phyloP scores from a whole-genome alignment of 345 rosid species.

The Physaria fendleri region DNA sequence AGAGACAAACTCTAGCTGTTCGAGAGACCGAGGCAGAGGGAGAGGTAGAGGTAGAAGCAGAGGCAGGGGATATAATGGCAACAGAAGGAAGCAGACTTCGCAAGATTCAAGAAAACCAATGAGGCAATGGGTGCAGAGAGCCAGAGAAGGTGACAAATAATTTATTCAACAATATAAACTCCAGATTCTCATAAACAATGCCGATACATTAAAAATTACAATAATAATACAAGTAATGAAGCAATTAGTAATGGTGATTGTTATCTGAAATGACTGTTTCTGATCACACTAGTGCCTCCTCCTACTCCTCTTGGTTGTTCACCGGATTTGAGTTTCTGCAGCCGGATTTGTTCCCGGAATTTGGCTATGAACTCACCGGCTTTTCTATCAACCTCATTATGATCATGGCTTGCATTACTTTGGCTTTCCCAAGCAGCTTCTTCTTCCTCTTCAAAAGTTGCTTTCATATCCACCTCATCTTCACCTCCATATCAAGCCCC shows the following conservation, averaged over 20 bases:
- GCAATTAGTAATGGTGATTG: slow-evolving; percentile 6
- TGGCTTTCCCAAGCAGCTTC: slow-evolving; percentile 25
- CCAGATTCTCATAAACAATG: slow-evolving; percentile 19
- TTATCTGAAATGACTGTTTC: slow-evolving; percentile 36
- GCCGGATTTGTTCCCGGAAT: slow-evolving; percentile 80
- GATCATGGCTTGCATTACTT: slow-evolving; percentile 36
- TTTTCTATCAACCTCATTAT: slow-evolving; percentile 75
- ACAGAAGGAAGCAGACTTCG: slow-evolving; percentile 17
- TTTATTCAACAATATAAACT: slow-evolving; percentile 9
- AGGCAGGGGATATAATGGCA: not conserved
- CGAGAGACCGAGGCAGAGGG: slow-evolving; percentile 20
- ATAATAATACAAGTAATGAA: slow-evolving; percentile 17
- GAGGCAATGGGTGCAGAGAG: slow-evolving; percentile 27
- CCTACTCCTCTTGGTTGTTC: slow-evolving; percentile 47
- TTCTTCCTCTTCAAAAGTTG: slow-evolving; percentile 34
- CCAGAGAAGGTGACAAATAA: slow-evolving; percentile 19
- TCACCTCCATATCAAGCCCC: slow-evolving; percentile 62
- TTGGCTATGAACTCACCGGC: slow-evolving; percentile 93
- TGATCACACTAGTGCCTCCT: slow-evolving; percentile 20
- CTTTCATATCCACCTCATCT: slow-evolving; percentile 68
- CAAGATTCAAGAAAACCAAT: slow-evolving; percentile 22
- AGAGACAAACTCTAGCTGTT: slow-evolving; percentile 30
- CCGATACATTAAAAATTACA: slow-evolving; percentile 5
- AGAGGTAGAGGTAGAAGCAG: not conserved
- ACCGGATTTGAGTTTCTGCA: slow-evolving; percentile 57